Conservation (phyloP, 2,329 filamentous ascomycete genomes). For the Apiospora sp. region DNA sequence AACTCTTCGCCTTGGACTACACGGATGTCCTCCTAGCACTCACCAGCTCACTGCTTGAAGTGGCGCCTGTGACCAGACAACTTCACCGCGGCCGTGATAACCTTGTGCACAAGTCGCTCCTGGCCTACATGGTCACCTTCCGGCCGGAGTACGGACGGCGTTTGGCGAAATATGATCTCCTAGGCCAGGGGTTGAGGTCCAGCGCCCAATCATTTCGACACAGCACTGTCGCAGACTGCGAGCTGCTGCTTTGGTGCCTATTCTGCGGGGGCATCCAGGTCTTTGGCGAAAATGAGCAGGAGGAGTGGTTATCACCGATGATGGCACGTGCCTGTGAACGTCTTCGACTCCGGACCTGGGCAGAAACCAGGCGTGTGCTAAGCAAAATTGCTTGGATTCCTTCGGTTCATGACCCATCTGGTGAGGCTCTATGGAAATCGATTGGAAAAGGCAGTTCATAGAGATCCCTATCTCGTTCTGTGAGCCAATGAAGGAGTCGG, state of each 20-base stretch:
- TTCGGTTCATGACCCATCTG: background rate
- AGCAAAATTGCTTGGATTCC: background rate
- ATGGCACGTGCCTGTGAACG: background rate
- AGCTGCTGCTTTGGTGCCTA: background rate
- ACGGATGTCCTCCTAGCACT: background rate
- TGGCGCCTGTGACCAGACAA: background rate
- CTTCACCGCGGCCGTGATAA: background rate
- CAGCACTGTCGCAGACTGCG: background rate
- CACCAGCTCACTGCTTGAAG: background rate
- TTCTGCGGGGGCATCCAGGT: background rate
- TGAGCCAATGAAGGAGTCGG: too few relatives aligned
- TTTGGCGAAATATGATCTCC: background rate
- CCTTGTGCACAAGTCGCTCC: background rate
- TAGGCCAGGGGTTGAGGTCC: background rate
- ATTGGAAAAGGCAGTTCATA: background rate
- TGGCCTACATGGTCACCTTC: background rate
- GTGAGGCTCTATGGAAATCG: background rate
- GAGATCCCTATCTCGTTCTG: background rate
- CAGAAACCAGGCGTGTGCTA: background rate
- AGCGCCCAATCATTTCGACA: background rate
- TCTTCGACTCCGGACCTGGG: background rate
- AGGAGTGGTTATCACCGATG: background rate
- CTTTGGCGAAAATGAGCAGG: background rate
- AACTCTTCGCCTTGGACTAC: constrained; percentile 1
- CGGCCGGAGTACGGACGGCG: background rate